Conservation (phyloP, 2,329 filamentous ascomycete genomes). For the Beauveria rudraprayagi region DNA sequence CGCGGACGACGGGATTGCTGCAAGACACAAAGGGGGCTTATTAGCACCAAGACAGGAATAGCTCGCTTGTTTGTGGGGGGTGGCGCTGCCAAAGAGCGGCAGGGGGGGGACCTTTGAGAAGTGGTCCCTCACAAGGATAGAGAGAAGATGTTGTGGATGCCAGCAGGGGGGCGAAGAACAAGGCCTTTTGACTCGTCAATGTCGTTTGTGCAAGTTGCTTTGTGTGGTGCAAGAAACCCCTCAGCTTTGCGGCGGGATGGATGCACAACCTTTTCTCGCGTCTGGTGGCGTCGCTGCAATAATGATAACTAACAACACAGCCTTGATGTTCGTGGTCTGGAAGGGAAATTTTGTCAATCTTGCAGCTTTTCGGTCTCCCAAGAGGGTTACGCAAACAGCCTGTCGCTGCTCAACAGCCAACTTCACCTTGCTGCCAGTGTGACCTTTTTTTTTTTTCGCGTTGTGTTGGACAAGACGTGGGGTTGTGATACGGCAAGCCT, state of each 20-base stretch:
- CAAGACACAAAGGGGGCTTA: conserved; percentile 6
- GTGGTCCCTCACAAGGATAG: not conserved
- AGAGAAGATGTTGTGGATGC: not conserved
- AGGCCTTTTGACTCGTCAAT: not conserved
- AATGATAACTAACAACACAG: not conserved
- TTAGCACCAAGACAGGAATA: conserved; percentile 4
- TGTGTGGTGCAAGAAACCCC: conserved; percentile 1
- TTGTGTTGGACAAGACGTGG: too few species aligned
- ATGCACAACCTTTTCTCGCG: not conserved
- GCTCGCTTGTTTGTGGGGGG: not conserved
- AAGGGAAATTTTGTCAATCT: not conserved
- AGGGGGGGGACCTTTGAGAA: not conserved
- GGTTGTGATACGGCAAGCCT: not conserved
- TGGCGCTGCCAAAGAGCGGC: not conserved
- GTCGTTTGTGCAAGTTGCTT: not conserved
- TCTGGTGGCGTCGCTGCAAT: not conserved
- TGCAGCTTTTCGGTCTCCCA: not conserved
- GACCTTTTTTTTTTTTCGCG: too few species aligned
- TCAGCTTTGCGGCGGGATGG: not conserved
- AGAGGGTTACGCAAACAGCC: not conserved
- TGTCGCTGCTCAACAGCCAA: not conserved
- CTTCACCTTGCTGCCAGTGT: not conserved
- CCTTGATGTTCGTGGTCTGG: too few species aligned
- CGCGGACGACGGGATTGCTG: not conserved
- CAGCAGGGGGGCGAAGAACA: not conserved